These are phyloP conservation scores for Zygoascus hellenicus DNA, from an alignment of 1,139 yeast species.

Conservation along the genomic window DNA sequence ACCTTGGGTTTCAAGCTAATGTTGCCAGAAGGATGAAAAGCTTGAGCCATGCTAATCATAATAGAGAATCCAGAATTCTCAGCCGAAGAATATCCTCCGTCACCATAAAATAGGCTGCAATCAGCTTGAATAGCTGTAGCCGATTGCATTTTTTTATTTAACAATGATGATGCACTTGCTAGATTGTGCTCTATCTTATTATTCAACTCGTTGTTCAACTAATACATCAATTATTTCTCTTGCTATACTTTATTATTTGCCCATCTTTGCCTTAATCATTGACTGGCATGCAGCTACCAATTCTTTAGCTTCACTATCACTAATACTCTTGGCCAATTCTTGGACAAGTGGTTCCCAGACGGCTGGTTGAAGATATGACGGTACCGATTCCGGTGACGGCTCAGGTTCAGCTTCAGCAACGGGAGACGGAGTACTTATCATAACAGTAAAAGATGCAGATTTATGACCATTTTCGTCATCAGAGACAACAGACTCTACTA, in stretches of 20 bases:
- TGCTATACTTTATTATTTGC: too few species aligned
- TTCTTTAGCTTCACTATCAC: neutral
- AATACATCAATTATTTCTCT: too few species aligned
- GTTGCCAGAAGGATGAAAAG: constrained; percentile 5
- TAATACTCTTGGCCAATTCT: constrained; percentile 2
- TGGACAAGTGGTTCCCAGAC: constrained; percentile 1
- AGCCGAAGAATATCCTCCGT: too few species aligned
- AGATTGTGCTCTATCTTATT: too few species aligned
- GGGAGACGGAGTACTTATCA: constrained; percentile 14
- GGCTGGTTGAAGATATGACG: constrained; percentile 1
- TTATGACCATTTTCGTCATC: constrained; percentile 16
- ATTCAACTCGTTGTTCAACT: too few species aligned
- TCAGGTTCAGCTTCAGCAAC: neutral
- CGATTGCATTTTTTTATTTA: neutral
- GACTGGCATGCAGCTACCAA: constrained; percentile 6
- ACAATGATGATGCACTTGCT: neutral
- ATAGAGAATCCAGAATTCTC: too few species aligned
- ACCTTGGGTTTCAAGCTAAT: constrained; percentile 7
- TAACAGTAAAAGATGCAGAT: constrained; percentile 22
- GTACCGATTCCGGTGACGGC: constrained; percentile 11
- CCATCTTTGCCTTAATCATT: constrained; percentile 1
- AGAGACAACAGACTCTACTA: constrained; percentile 13
- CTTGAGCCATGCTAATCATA: neutral
- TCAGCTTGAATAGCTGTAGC: too few species aligned
- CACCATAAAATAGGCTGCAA: too few species aligned